Percentiles rank a stretch among this genome's conserved stretches.
These are phyloP conservation scores for Mycena belliarum DNA, from an alignment of 768 basidiomycete genomes.

Conservation along the genomic window DNA sequence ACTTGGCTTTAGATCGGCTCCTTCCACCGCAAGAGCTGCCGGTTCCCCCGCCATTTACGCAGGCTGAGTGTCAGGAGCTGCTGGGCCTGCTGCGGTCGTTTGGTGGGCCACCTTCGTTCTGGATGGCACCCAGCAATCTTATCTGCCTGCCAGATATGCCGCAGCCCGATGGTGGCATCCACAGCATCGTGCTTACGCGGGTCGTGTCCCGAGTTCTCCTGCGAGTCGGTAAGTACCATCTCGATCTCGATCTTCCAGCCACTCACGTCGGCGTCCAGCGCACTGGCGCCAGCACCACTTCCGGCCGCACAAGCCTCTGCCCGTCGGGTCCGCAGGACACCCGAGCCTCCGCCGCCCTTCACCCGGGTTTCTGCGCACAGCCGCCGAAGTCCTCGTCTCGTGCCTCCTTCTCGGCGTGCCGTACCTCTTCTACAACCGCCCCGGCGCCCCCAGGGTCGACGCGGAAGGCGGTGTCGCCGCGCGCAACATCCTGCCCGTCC, in stretches of 20 bases:
- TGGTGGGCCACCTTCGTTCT: conserved; percentile 16
- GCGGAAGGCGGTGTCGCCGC: conserved; percentile 56
- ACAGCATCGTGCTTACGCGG: conserved; percentile 56
- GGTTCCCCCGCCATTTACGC: conserved; percentile 66
- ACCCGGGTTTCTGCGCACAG: conserved; percentile 43
- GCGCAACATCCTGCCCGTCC: conserved; percentile 49
- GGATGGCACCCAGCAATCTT: neutral
- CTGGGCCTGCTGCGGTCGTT: conserved; percentile 56
- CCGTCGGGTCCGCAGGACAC: conserved; percentile 44
- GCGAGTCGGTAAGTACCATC: conserved; percentile 56
- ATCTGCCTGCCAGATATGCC: neutral
- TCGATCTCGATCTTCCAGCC: neutral
- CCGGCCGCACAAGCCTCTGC: conserved; percentile 68
- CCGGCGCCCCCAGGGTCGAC: conserved; percentile 51
- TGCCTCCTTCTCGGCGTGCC: conserved; percentile 78
- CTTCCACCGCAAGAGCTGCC: conserved; percentile 56
- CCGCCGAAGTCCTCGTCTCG: conserved; percentile 60
- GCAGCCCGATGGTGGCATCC: conserved; percentile 41
- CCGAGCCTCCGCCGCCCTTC: conserved; percentile 30
- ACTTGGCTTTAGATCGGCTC: conserved; percentile 55
- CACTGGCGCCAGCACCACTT: conserved; percentile 74
- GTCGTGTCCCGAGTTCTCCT: conserved; percentile 69
- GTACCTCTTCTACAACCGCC: conserved; percentile 66
- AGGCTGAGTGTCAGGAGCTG: conserved; percentile 78
- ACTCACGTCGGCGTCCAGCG: conserved; percentile 34